Evolutionary conservation across 257 asterid species (phyloP), one percentile per base, ranked within the genome.

Genomic region (Echium plantagineum): DNA sequence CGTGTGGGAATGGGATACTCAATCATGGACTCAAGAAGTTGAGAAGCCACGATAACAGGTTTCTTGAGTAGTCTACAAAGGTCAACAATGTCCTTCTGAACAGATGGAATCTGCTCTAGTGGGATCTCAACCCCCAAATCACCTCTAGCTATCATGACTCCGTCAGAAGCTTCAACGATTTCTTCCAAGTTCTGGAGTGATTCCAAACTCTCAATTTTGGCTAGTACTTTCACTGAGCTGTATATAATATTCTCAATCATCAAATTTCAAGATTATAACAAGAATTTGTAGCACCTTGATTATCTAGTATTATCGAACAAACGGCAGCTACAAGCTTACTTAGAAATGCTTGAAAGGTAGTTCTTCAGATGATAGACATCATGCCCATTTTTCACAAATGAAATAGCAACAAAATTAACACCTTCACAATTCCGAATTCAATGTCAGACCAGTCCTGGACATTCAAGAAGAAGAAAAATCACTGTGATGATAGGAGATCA

Each of bases 81-180:
- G 47, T 64, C 63, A 55, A 78, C 74, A 30, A 89, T 89, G 64
- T 79, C 58, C 63, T 81, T 80, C 66, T 89, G 96, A 63, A 83
- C 83, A 16, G 86, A 65, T 16, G 96, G 96, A 51, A 89, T 85
- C 80, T 85, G 88, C 73, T 83, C 96, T 9, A 85, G 75, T 49
- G 95, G 95, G 61, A 89, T 78, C 71, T 89, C 95, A 47, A 85
- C 96, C 61, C 96, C 96, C 57, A 89, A 94, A 74, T 89, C 96
- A 57, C 96, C 95, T 75, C 96, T 78, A n/a, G 96, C 96, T 48
- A 83, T 85, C 96, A 89, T 85, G 73, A 85, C 78, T 31, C 96
- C 95, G 70, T 89, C 89, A 3, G 94, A 85, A 67, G 89, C 87
- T 61, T 69, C 73, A 9, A 85, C 85, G 15, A 89, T 85, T 63